Evolutionary conservation across 306 rosid genomes (phyloP), one percentile per base, ranked within the genome.

Genomic region (Cyamopsis tetragonoloba): DNA sequence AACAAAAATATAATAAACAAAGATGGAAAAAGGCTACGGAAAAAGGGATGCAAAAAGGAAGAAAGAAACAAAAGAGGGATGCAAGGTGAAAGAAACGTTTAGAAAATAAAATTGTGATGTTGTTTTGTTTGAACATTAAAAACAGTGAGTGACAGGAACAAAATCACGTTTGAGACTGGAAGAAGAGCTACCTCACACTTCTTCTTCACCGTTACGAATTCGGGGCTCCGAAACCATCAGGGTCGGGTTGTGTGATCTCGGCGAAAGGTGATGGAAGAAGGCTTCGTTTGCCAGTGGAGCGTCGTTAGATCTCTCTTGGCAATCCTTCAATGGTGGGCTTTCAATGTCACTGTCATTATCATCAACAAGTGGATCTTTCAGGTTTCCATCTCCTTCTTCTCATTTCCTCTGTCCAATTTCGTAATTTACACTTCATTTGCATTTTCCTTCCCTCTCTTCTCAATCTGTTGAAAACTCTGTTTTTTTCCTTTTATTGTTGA

Each of bases 341-440:
- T 92, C 89, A 92, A 92, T 70, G 98, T 92, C 80, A 84, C 95
- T 46, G 96, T 92, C 9, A 89, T 92, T 32, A 89, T 89, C 69
- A 82, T 89, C 68, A 92, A 92, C 92, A 92, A 92, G 78, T 92
- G 98, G 98, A 92, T 92, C 95, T 92, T 92, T 58, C 96, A 92
- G 96, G 98, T 54, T 49, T 50, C 39, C 19, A n/a, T n/a, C n/a
- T 15, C 41, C 12, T 5, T 17, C 3, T 3, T 6, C n/a, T 39
- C n/a, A 0, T 3, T 57, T 63, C 17, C 17, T 14, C 3, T 6
- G 3, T 13, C 34, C 28, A 64, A 12, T 46, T 19, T 30, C 17
- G 5, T 12, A 20, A 23, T 67, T 39, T 13, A 31, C 26, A 12
- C 37, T 50, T 34, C 37, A 1, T 34, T 50, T 35, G 7, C 20